Percentiles rank a stretch among this genome's conserved stretches.
Evolutionary conservation across 2,329 filamentous ascomycete genomes (phyloP).

Genomic region (Aspergillus pseudoviridinutans): DNA sequence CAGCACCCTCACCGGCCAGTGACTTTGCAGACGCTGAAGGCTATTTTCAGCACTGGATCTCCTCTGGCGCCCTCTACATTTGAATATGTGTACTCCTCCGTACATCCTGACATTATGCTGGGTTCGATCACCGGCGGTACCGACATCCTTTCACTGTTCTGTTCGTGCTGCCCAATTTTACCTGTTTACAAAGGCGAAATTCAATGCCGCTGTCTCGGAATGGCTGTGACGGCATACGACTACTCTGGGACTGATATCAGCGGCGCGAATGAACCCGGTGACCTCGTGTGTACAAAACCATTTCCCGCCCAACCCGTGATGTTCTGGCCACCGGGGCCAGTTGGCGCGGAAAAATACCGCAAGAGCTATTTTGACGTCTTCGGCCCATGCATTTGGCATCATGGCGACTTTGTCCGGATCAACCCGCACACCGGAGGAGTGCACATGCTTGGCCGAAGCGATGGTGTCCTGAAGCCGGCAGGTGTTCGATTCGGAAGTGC

Average conservation of each 20-base stretch:
- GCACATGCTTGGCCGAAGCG: slow-evolving; percentile 86
- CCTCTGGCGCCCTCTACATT: slow-evolving; percentile 92
- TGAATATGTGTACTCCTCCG: slow-evolving; percentile 78
- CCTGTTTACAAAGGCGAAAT: slow-evolving; percentile 72
- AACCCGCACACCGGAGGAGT: slow-evolving; percentile 71
- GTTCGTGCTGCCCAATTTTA: slow-evolving; percentile 72
- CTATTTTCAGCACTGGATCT: slow-evolving; percentile 91
- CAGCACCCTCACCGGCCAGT: slow-evolving; percentile 44
- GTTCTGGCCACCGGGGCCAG: slow-evolving; percentile 68
- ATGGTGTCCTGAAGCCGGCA: slow-evolving; percentile 87
- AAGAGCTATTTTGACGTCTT: slow-evolving; percentile 88
- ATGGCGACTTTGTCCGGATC: slow-evolving; percentile 82
- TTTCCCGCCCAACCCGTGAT: slow-evolving; percentile 89
- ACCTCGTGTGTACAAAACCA: slow-evolving; percentile 78
- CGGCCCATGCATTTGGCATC: slow-evolving; percentile 69
- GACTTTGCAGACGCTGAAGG: slow-evolving; percentile 56
- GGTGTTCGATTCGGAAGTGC: slow-evolving; percentile 90
- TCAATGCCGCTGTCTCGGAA: slow-evolving; percentile 72
- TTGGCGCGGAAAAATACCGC: slow-evolving; percentile 71
- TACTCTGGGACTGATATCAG: slow-evolving; percentile 57
- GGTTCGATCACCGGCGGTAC: slow-evolving; percentile 94
- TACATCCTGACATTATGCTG: slow-evolving; percentile 76
- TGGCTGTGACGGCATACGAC: slow-evolving; percentile 63
- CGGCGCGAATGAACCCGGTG: slow-evolving; percentile 66
- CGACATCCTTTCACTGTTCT: slow-evolving; percentile 94